Conservation (phyloP, 139 green algal genomes). For the Chlamydomonas schloesseri region DNA sequence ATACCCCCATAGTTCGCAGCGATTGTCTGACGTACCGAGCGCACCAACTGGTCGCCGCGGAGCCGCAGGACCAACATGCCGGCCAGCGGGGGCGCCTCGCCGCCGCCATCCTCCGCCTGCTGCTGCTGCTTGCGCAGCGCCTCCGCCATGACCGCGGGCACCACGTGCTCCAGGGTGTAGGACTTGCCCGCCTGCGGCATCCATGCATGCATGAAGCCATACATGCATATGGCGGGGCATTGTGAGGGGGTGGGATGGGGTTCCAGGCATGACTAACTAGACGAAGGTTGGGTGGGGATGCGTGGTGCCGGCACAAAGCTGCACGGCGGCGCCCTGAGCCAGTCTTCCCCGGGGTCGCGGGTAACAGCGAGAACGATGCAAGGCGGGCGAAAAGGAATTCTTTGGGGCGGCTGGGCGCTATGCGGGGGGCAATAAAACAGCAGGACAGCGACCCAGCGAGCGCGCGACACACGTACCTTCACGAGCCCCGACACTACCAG, state of each 20-base stretch:
- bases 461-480: not conserved
- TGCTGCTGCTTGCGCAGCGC: not conserved
- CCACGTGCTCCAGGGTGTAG: constrained; percentile 11
- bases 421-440: not conserved
- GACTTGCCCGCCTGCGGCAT: constrained; percentile 12
- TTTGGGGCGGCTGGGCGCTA: too few species aligned
- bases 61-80: constrained; percentile 11
- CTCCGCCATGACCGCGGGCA: constrained; percentile 6
- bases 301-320: too few species aligned
- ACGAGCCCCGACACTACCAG: constrained; percentile 10
- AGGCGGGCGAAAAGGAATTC: too few species aligned
- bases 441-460: too few species aligned
- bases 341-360: too few species aligned
- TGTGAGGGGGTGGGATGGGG: too few species aligned
- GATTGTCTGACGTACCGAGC: not conserved
- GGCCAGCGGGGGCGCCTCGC: not conserved
- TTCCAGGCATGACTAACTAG: too few species aligned
- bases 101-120: not conserved
- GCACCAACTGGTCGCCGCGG: not conserved
- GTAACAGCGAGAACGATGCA: too few species aligned
- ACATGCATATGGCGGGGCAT: too few species aligned
- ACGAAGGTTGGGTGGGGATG: too few species aligned
- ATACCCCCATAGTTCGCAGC: not conserved
- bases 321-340: too few species aligned
- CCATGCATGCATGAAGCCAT: too few species aligned